Evolutionary conservation across 2,329 filamentous ascomycete species (phyloP), one percentile per base, ranked within the genome.

Genomic region (Fusarium begoniae): DNA sequence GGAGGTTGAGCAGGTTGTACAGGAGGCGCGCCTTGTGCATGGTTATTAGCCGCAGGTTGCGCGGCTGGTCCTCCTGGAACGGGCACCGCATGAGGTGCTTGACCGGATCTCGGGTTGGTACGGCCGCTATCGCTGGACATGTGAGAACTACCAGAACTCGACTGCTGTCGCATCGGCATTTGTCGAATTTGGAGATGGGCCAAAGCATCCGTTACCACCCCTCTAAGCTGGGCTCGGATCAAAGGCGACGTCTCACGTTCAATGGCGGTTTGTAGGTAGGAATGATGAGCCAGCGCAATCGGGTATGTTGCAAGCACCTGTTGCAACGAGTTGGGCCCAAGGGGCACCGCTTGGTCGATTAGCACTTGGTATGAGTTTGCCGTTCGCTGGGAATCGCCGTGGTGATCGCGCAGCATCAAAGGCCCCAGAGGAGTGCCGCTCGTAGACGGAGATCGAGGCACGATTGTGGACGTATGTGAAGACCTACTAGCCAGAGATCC

Each of bases 331-430:
- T 78, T 79, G 1, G 84, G 83, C 0, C 90, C 90, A 58, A 86
- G 84, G 0, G 86, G 84, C 1, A 91, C 83, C 20, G 86, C 81
- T 11, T 83, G 80, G 63, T 91, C 88, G 58, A 92, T 89, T 66
- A 90, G 80, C 15, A 83, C 82, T 41, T 82, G 85, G 59, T 88
- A 87, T 8, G 85, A 84, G n/a, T 80, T 77, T 15, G 83, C 79
- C 12, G 83, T 80, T 56, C 82, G 80, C 62, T 77, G 65, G 60
- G 68, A 53, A 40, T 75, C 71, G 24, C 77, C 65, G 48, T 79
- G 72, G 35, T 79, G 77, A 43, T 79, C 77, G 8, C 77, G 75
- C 11, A 77, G 22, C 54, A 77, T 76, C 47, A 76, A 65, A 2
- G 70, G 69, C 7, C 62, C 67, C 5, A 68, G 53, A 35, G 72